These are phyloP conservation scores for Cymodocea nodosa DNA, from an alignment of 116 monocot species.

Conservation along the genomic window DNA sequence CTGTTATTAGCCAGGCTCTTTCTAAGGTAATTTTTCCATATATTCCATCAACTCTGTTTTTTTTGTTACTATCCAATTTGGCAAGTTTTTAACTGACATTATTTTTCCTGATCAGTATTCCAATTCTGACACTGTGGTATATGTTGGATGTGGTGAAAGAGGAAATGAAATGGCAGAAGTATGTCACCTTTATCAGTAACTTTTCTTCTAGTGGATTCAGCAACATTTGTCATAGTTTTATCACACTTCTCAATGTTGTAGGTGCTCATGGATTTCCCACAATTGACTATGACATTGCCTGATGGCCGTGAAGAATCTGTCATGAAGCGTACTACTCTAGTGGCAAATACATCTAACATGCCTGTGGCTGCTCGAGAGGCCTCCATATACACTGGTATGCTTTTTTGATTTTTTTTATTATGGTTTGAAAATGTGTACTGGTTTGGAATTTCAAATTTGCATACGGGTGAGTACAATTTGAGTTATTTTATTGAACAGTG, in stretches of 20 bases:
- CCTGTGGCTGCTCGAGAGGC: slow-evolving; percentile 99
- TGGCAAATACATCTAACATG: slow-evolving; percentile 99
- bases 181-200: not conserved
- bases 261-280: slow-evolving; percentile 99
- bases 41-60: slow-evolving; percentile 2
- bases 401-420: not conserved
- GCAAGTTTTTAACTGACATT: not conserved
- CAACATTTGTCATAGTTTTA: not conserved
- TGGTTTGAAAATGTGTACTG: too few species aligned
- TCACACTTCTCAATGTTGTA: slow-evolving; percentile 9
- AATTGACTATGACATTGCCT: slow-evolving; percentile 99
- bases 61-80: not conserved
- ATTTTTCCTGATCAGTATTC: slow-evolving; percentile 57
- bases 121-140: slow-evolving; percentile 98
- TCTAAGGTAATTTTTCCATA: slow-evolving; percentile 55
- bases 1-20: slow-evolving; percentile 99
- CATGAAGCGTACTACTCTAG: slow-evolving; percentile 99
- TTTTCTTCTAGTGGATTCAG: not conserved
- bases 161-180: slow-evolving; percentile 99
- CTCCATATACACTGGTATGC: slow-evolving; percentile 88
- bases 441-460: too few species aligned
- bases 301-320: slow-evolving; percentile 99
- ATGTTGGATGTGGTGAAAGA: slow-evolving; percentile 99
- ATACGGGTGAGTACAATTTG: too few species aligned
- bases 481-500: too few species aligned